phyloP scores from a whole-genome alignment of 176 grass and related monocot genomes.

The Oryza glumipatula region DNA sequence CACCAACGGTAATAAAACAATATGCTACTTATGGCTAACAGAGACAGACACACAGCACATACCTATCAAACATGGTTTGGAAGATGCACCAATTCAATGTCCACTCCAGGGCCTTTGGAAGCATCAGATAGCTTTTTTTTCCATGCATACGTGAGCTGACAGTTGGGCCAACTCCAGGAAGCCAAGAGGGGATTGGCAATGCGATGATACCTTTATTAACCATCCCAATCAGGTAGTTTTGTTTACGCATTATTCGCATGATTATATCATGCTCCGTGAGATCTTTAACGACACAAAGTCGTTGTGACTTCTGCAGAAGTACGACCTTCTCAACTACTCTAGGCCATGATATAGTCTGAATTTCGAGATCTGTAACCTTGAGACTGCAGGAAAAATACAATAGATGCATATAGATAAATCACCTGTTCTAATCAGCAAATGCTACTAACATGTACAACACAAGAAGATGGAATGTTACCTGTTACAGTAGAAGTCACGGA shows the following conservation, averaged over 20 bases:
- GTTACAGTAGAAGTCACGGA: slow-evolving; percentile 77
- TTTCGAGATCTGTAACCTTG: slow-evolving; percentile 64
- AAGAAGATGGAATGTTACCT: slow-evolving; percentile 49
- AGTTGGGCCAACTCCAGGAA: slow-evolving; percentile 59
- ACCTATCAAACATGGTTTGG: slow-evolving; percentile 74
- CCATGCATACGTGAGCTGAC: slow-evolving; percentile 37
- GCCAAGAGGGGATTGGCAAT: slow-evolving; percentile 56
- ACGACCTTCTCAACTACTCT: slow-evolving; percentile 65
- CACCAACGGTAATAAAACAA: not conserved
- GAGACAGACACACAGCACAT: not conserved
- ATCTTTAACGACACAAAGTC: slow-evolving; percentile 64
- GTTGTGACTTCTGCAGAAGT: slow-evolving; percentile 51
- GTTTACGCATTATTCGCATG: slow-evolving; percentile 73
- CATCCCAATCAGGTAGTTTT: slow-evolving; percentile 79
- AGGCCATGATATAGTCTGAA: slow-evolving; percentile 69
- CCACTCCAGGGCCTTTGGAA: slow-evolving; percentile 73
- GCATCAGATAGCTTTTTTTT: slow-evolving; percentile 62
- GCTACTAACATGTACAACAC: not conserved
- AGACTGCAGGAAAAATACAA: slow-evolving; percentile 51
- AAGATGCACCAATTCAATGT: slow-evolving; percentile 73
- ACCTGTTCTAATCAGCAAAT: not conserved
- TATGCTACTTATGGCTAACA: not conserved
- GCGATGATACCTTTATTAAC: slow-evolving; percentile 64
- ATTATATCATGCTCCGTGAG: slow-evolving; percentile 66
- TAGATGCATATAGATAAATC: slow-evolving; percentile 2